Evolutionary conservation across 805 yeast genomes (phyloP).

Genomic region (Yarrowia sp.): DNA sequence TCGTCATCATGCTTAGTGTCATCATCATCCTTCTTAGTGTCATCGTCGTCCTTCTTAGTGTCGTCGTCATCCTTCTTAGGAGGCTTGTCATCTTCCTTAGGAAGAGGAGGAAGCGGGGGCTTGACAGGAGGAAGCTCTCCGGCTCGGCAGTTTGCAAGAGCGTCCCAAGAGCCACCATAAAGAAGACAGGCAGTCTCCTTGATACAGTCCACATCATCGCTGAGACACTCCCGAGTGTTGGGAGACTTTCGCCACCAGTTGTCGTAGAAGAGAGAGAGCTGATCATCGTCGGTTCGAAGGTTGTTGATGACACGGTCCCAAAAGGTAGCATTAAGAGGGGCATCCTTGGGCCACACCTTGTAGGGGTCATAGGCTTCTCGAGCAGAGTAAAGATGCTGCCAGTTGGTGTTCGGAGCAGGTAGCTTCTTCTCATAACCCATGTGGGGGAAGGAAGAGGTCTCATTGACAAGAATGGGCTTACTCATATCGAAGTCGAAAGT

Average conservation of each 20-base stretch:
- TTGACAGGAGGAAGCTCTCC: neutral
- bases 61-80: too few species aligned
- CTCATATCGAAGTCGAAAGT: slow-evolving; percentile 38
- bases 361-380: slow-evolving; percentile 45
- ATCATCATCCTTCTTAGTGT: too few species aligned
- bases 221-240: neutral
- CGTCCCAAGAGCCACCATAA: neutral
- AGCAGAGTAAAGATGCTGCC: slow-evolving; percentile 57
- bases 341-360: slow-evolving; percentile 52
- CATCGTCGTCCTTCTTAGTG: too few species aligned
- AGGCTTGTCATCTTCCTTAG: too few species aligned
- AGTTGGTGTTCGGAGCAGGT: slow-evolving; percentile 45
- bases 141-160: neutral
- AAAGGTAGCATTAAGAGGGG: slow-evolving; percentile 66
- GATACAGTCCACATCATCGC: neutral
- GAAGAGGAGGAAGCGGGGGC: neutral
- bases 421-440: slow-evolving; percentile 27
- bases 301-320: slow-evolving; percentile 45
- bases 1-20: too few species aligned
- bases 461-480: neutral
- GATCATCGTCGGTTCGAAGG: neutral
- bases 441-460: neutral
- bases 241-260: slow-evolving; percentile 14
- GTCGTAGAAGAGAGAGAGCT: neutral
- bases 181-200: neutral